Base-by-base conservation (phyloP, 2,329 filamentous ascomycete genomes). In the Talaromyces sp. region DNA sequence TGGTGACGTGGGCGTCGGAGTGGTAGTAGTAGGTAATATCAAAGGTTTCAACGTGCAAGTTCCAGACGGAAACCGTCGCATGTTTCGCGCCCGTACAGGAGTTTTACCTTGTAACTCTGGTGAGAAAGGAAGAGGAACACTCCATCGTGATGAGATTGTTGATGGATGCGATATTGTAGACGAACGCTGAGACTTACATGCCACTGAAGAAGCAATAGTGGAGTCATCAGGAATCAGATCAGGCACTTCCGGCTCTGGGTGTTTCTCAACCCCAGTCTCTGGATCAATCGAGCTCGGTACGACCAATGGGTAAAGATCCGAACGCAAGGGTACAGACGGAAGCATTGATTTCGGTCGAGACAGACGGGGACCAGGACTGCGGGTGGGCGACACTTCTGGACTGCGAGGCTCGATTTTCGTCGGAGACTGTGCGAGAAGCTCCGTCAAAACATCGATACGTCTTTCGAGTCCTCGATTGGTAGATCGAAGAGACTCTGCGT, bases 371-470 rank as follows among this genome's bases (percentile, higher is more conserved):
- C 66, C 64, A 17, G 51, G 62, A 34, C 64, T 67, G 34, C 65
- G 61, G 27, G 58, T 49, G 10, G 68, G 67, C 27, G 67, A 70
- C 22, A 63, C 15, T 68, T 29, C 64, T 63, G 64, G 70, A 58
- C 56, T 73, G 58, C 53, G 71, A 43, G 51, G 60, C 53, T 70
- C 68, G 7, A 64, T 31, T 43, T 70, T 73, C 1, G 70, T 69
- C 22, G 75, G 75, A 3, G 76, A 77, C 58, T 77, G 71, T n/a
- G 74, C 76, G 25, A 78, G 73, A 13, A 78, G 68, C 34, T 73
- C 72, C 3, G 76, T 76, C 67, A 78, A 69, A 17, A 77, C 75
- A 67, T 78, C 75, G 31, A 77, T 74, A 45, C 76, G 69, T 59
- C 72, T 72, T 58, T 73, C 75, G 61, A 78, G 70, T 47, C 70